A percentile compares a stretch with the other conserved stretches of the same genome.
Evolutionary conservation across 2,329 filamentous ascomycete genomes (phyloP).

Genomic region (Xylariaceae sp.): DNA sequence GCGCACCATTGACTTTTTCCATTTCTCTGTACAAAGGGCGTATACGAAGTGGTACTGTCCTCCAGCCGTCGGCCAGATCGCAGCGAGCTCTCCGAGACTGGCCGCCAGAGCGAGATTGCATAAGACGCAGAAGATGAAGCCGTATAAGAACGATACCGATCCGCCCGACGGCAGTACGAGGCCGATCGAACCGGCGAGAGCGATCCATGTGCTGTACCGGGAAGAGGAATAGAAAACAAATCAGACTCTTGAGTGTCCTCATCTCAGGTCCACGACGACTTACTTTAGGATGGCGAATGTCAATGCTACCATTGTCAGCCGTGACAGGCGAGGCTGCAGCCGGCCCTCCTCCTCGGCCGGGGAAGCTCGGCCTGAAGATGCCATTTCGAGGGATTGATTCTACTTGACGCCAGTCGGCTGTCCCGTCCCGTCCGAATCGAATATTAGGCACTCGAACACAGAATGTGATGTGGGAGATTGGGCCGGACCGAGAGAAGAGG

Average conservation of each 20-base stretch:
- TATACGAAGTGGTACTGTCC: slow-evolving; percentile 43
- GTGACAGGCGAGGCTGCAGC: slow-evolving; percentile 34
- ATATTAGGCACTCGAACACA: too few species aligned
- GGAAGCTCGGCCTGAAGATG: slow-evolving; percentile 9
- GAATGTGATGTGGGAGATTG: too few species aligned
- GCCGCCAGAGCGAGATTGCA: slow-evolving; percentile 39
- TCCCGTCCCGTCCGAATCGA: too few species aligned
- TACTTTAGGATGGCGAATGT: slow-evolving; percentile 40
- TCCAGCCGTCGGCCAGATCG: slow-evolving; percentile 42
- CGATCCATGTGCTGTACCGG: slow-evolving; percentile 35
- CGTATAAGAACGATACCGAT: slow-evolving; percentile 38
- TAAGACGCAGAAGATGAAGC: slow-evolving; percentile 41
- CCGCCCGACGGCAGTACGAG: slow-evolving; percentile 38
- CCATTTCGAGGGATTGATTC: slow-evolving; percentile 8
- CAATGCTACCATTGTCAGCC: slow-evolving; percentile 39
- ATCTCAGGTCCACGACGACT: slow-evolving; percentile 7
- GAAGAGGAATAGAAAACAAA: neutral
- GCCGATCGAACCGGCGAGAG: slow-evolving; percentile 38
- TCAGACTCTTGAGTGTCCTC: neutral
- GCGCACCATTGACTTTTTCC: slow-evolving; percentile 34
- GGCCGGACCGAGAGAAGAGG: too few species aligned
- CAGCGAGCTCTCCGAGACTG: slow-evolving; percentile 38
- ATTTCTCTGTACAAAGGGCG: slow-evolving; percentile 34
- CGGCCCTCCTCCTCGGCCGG: slow-evolving; percentile 25
- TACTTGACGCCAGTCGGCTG: too few species aligned